phyloP scores from a whole-genome alignment of 352 stramenopile species.

The Pythium folliculosum region DNA sequence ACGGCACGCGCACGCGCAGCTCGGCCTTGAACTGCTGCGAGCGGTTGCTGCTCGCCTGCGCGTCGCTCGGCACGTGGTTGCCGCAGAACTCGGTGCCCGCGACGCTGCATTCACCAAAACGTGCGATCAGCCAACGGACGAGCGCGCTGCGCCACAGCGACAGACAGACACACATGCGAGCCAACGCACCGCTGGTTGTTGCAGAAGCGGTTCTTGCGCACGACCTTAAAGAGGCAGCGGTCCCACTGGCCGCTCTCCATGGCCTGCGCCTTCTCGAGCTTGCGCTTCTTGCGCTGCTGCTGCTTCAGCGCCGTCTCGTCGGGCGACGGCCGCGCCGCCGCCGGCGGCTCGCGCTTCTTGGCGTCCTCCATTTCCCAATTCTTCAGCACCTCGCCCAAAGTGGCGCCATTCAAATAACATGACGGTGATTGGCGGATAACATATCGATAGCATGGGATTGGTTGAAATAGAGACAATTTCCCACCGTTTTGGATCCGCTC shows the following conservation, averaged over 20 bases:
- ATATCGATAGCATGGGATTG: constrained; percentile 31
- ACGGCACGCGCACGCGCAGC: constrained; percentile 63
- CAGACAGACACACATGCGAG: background rate
- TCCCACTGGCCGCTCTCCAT: constrained; percentile 63
- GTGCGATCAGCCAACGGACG: background rate
- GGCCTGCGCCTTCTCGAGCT: constrained; percentile 55
- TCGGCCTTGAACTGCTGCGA: constrained; percentile 65
- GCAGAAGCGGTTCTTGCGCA: constrained; percentile 82
- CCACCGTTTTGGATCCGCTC: constrained; percentile 6
- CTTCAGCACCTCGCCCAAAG: background rate
- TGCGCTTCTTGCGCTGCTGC: constrained; percentile 58
- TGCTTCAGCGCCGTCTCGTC: constrained; percentile 23
- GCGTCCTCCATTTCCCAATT: constrained; percentile 18
- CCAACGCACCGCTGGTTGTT: constrained; percentile 63
- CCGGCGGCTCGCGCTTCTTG: constrained; percentile 35
- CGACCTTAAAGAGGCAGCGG: constrained; percentile 78
- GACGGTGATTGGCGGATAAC: constrained; percentile 25
- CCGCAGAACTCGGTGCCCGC: constrained; percentile 68
- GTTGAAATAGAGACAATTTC: constrained; percentile 23
- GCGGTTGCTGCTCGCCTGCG: constrained; percentile 48
- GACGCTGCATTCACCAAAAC: constrained; percentile 32
- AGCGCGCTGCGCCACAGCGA: background rate
- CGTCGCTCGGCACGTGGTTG: constrained; percentile 61
- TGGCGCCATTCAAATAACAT: constrained; percentile 13
- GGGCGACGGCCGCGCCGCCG: constrained; percentile 3